A percentile compares a stretch with the other conserved stretches of the same genome.
Evolutionary conservation across 1,284 basidiomycete species (phyloP).

Genomic region (Takashimella koratensis): DNA sequence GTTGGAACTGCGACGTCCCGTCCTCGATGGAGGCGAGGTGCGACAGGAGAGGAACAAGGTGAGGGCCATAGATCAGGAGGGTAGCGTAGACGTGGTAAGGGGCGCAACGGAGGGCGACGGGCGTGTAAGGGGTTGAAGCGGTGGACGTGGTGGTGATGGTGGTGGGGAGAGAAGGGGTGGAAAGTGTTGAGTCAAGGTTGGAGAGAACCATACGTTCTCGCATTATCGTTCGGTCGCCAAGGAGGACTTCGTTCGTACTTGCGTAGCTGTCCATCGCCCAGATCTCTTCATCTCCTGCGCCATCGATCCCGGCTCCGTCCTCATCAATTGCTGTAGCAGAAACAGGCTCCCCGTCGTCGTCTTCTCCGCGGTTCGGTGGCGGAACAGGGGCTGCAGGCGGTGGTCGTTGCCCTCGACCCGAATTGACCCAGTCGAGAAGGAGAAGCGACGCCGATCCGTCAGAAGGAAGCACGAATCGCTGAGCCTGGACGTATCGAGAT

Average conservation of each 20-base stretch:
- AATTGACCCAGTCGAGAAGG: constrained; percentile 86
- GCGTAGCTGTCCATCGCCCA: constrained; percentile 85
- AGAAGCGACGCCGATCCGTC: constrained; percentile 58
- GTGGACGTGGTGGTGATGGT: not conserved
- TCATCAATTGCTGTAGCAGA: too few relatives aligned
- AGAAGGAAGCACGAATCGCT: constrained; percentile 58
- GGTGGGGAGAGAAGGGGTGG: constrained; percentile 7
- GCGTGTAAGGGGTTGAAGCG: not conserved
- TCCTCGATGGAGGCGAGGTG: constrained; percentile 25
- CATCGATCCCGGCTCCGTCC: constrained; percentile 46
- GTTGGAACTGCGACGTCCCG: constrained; percentile 35
- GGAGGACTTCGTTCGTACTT: constrained; percentile 77
- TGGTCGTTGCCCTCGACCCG: constrained; percentile 57
- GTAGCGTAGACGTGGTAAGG: constrained; percentile 49
- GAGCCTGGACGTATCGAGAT: constrained; percentile 76
- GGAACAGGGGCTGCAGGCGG: not conserved
- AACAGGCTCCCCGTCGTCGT: constrained; percentile 38
- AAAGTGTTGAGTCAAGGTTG: constrained; percentile 13
- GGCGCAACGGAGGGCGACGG: constrained; percentile 24
- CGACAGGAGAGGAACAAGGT: constrained; percentile 21
- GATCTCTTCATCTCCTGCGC: constrained; percentile 60
- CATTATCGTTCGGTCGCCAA: constrained; percentile 61
- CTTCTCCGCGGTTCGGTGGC: not conserved
- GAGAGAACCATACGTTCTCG: constrained; percentile 75
- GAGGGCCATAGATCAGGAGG: constrained; percentile 42